Percentiles rank a stretch among this genome's conserved stretches.
phyloP scores from a whole-genome alignment of 495 filamentous ascomycete genomes.

The Aspergillus hancockii region DNA sequence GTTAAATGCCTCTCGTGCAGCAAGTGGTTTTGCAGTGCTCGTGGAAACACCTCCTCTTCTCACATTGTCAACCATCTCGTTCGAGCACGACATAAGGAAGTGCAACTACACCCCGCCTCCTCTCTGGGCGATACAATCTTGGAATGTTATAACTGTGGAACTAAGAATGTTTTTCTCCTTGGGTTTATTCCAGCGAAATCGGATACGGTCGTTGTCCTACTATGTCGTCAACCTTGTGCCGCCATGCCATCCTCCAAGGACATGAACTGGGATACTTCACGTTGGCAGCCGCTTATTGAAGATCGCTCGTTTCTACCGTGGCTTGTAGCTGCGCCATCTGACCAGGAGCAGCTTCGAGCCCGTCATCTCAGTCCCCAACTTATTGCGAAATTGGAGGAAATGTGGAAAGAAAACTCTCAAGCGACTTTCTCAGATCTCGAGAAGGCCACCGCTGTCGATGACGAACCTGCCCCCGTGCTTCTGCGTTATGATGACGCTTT shows the following conservation, averaged over 20 bases:
- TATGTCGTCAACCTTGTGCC: conserved; percentile 96
- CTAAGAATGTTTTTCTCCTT: conserved; percentile 98
- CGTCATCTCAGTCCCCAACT: conserved; percentile 91
- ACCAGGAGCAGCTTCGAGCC: conserved; percentile 94
- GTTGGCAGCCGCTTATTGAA: conserved; percentile 97
- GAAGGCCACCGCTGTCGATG: conserved; percentile 89
- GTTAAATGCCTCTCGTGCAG: conserved; percentile 94
- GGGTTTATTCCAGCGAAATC: conserved; percentile 99
- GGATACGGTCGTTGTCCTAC: conserved; percentile 93
- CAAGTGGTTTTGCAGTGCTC: conserved; percentile 99
- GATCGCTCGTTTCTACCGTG: conserved; percentile 93
- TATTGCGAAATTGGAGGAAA: conserved; percentile 95
- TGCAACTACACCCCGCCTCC: conserved; percentile 91
- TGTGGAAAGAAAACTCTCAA: conserved; percentile 95
- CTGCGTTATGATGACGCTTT: conserved; percentile 96
- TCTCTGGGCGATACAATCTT: conserved; percentile 96
- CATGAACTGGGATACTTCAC: conserved; percentile 99
- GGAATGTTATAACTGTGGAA: conserved; percentile 99
- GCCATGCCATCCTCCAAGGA: conserved; percentile 96
- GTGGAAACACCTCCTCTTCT: conserved; percentile 93
- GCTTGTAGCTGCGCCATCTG: conserved; percentile 87
- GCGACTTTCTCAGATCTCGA: conserved; percentile 93
- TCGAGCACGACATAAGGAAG: conserved; percentile 96
- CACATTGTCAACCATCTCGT: conserved; percentile 99
- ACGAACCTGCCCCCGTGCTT: conserved; percentile 91